These are phyloP conservation scores for Entelexis sorbosivorans DNA, from an alignment of 1,139 yeast species.

Conservation along the genomic window DNA sequence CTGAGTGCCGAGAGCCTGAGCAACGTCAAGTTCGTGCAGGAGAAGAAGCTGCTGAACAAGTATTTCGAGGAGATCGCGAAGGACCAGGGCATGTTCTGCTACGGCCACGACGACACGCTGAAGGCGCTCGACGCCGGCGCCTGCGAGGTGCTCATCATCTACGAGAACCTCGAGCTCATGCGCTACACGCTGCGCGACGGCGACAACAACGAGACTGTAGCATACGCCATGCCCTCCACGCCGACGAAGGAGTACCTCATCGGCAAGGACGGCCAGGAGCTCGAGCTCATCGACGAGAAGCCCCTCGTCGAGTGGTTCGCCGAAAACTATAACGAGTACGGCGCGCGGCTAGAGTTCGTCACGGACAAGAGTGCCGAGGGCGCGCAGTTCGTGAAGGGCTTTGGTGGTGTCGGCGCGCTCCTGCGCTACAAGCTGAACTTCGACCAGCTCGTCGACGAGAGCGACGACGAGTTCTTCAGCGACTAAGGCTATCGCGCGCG, in stretches of 20 bases:
- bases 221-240: slow-evolving; percentile 55
- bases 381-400: slow-evolving; percentile 94
- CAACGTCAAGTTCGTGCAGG: slow-evolving; percentile 94
- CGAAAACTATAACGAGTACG: slow-evolving; percentile 84
- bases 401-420: slow-evolving; percentile 97
- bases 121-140: slow-evolving; percentile 96
- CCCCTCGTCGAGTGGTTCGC: slow-evolving; percentile 94
- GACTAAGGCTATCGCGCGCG: slow-evolving; percentile 15
- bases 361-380: slow-evolving; percentile 96
- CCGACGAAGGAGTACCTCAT: slow-evolving; percentile 52
- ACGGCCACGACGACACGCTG: slow-evolving; percentile 90
- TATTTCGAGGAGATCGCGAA: slow-evolving; percentile 96
- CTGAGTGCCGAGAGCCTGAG: slow-evolving; percentile 92
- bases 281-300: slow-evolving; percentile 75
- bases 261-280: slow-evolving; percentile 75
- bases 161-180: slow-evolving; percentile 75
- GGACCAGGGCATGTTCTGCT: slow-evolving; percentile 94
- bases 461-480: slow-evolving; percentile 72
- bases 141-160: slow-evolving; percentile 81
- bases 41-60: slow-evolving; percentile 81
- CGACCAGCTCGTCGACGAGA: slow-evolving; percentile 83
- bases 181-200: slow-evolving; percentile 78
- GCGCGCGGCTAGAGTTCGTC: slow-evolving; percentile 91
- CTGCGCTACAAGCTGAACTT: slow-evolving; percentile 93
- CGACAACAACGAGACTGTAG: slow-evolving; percentile 63